Conservation (phyloP, 305 asterid species). For the Solanum hybrid region DNA sequence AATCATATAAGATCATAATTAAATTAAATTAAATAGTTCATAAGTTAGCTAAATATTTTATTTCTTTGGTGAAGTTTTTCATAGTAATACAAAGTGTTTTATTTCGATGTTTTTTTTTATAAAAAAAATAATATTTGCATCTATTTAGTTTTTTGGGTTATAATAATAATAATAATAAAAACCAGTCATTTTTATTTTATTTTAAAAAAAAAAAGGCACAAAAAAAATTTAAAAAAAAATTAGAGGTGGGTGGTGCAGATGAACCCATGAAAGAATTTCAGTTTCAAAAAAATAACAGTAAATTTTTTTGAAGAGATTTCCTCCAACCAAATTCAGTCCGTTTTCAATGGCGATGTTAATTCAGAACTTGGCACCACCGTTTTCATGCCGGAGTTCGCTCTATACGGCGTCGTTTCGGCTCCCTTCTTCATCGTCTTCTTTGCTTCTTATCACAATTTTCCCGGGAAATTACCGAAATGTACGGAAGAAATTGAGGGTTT, state of each 20-base stretch:
- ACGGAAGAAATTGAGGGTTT: constrained; percentile 16
- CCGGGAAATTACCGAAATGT: neutral
- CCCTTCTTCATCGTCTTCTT: neutral
- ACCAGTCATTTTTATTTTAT: neutral
- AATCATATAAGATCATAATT: no score
- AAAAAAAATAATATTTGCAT: neutral
- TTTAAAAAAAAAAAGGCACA: no score
- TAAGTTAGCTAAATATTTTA: no score
- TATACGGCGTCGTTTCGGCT: neutral
- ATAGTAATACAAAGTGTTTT: no score
- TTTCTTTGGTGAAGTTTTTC: no score
- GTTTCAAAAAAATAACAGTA: neutral
- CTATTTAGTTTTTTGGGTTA: neutral
- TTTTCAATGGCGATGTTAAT: constrained; percentile 10
- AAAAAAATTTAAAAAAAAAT: neutral
- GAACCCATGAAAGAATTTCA: neutral
- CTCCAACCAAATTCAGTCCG: neutral
- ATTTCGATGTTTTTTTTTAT: no score
- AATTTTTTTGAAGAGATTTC: neutral
- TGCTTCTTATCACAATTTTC: neutral
- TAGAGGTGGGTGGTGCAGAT: neutral
- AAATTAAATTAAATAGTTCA: no score
- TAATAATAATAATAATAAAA: no score
- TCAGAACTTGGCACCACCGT: neutral
- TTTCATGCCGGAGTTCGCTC: neutral